These are phyloP conservation scores for Globisporangium cederbergense DNA, from an alignment of 352 stramenopile genomes.

Conservation along the genomic window DNA sequence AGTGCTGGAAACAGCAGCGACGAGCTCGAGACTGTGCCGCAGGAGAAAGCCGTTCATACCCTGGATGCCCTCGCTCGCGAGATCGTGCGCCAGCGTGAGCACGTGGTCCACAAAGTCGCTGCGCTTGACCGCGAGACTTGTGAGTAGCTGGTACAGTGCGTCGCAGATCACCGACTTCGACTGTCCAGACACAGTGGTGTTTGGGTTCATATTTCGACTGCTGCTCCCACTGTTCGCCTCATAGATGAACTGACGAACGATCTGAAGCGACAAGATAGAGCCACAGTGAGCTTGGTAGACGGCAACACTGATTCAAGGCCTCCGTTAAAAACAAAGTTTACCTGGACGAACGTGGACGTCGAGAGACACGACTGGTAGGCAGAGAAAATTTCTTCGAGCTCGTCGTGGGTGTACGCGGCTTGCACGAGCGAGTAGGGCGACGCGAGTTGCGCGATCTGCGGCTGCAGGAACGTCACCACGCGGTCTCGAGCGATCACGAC, in stretches of 20 bases:
- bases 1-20: conserved; percentile 10
- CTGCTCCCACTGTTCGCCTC: conserved; percentile 5
- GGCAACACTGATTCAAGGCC: background rate
- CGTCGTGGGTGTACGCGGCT: background rate
- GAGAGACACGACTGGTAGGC: conserved; percentile 18
- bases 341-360: conserved; percentile 8
- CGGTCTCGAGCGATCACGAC: conserved; percentile 5
- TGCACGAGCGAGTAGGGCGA: background rate
- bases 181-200: background rate
- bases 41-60: conserved; percentile 17
- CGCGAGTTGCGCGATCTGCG: conserved; percentile 9
- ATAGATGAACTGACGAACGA: conserved; percentile 19
- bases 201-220: background rate
- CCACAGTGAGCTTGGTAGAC: background rate
- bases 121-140: conserved; percentile 12
- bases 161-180: conserved; percentile 7
- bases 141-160: conserved; percentile 16
- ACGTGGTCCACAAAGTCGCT: conserved; percentile 16
- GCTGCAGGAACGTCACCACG: conserved; percentile 14
- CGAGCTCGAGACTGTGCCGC: conserved; percentile 28
- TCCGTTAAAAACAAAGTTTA: background rate
- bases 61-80: conserved; percentile 25
- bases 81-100: conserved; percentile 31
- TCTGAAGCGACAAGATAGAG: conserved; percentile 3
- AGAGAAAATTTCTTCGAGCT: conserved; percentile 15